Conservation (phyloP, 1,284 basidiomycete species). For the Papiliotrema laurentii region DNA sequence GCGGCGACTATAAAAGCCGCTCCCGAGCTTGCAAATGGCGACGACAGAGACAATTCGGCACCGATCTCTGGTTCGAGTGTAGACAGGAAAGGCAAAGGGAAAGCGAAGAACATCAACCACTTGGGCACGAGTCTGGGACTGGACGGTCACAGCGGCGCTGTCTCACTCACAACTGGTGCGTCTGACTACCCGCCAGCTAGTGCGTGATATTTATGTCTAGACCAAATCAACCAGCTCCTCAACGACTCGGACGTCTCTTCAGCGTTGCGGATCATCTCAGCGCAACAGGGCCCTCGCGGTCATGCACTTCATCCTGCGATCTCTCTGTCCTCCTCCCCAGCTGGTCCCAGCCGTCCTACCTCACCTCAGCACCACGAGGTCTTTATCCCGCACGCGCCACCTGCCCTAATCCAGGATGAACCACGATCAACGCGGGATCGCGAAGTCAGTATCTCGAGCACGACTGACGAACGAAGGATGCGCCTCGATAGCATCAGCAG, state of each 20-base stretch:
- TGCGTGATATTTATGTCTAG: conserved; percentile 8
- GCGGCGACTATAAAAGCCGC: background rate
- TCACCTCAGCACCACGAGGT: conserved; percentile 7
- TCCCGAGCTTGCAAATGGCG: background rate
- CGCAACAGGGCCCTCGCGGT: conserved; percentile 8
- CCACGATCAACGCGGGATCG: conserved; percentile 7
- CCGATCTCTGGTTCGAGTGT: background rate
- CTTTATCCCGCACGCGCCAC: conserved; percentile 5
- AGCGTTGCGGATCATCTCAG: conserved; percentile 31
- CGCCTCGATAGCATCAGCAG: background rate
- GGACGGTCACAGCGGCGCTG: conserved; percentile 12
- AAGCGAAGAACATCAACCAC: conserved; percentile 9
- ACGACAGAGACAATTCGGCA: too few species aligned
- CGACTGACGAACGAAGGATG: too few species aligned
- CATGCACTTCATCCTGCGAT: conserved; percentile 3
- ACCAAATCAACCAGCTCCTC: conserved; percentile 39
- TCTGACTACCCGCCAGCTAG: background rate
- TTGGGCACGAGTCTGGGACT: conserved; percentile 36
- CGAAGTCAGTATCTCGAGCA: conserved; percentile 7
- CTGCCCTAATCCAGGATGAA: conserved; percentile 8
- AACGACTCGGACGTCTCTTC: conserved; percentile 34
- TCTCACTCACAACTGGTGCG: conserved; percentile 28
- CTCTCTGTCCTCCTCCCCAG: conserved; percentile 7
- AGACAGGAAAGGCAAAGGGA: conserved; percentile 15
- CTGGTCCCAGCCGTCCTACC: conserved; percentile 1